Evolutionary conservation across 352 stramenopile genomes (phyloP).

Genomic region (Hyaloperonospora brassicae): DNA sequence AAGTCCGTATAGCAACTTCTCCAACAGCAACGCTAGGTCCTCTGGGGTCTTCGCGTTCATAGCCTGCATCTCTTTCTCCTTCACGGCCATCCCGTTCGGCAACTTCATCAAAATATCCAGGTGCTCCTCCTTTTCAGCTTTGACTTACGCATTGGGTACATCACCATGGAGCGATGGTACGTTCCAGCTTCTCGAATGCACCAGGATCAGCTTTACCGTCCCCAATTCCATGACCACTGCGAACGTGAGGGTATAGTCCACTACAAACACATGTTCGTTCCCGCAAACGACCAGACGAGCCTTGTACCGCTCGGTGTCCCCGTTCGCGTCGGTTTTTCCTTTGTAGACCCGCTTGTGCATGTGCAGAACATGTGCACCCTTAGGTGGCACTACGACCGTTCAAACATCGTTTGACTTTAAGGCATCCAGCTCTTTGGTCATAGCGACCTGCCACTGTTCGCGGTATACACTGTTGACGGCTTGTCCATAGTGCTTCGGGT

Average conservation of each 20-base stretch:
- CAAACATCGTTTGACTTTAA: too few relatives aligned
- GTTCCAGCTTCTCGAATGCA: background rate
- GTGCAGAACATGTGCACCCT: too few relatives aligned
- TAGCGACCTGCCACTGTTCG: background rate
- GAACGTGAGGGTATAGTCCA: too few relatives aligned
- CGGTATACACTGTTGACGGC: background rate
- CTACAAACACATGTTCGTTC: too few relatives aligned
- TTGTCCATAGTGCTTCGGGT: background rate
- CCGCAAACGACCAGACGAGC: too few relatives aligned
- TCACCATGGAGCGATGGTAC: background rate
- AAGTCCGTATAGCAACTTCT: background rate
- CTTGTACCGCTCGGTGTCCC: too few relatives aligned
- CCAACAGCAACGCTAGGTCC: background rate
- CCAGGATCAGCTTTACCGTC: background rate
- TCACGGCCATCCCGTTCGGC: background rate
- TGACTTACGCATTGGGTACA: background rate
- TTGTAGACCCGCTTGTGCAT: too few relatives aligned
- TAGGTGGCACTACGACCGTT: too few relatives aligned
- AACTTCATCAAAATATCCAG: too few relatives aligned
- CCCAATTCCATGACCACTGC: background rate
- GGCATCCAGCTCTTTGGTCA: background rate
- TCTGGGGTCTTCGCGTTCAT: background rate
- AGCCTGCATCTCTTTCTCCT: background rate
- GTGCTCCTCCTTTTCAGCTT: too few relatives aligned
- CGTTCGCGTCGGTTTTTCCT: too few relatives aligned